These are phyloP conservation scores for Pinguiococcus pyrenoidosus DNA, from an alignment of 108 stramenopile species.

Conservation along the genomic window DNA sequence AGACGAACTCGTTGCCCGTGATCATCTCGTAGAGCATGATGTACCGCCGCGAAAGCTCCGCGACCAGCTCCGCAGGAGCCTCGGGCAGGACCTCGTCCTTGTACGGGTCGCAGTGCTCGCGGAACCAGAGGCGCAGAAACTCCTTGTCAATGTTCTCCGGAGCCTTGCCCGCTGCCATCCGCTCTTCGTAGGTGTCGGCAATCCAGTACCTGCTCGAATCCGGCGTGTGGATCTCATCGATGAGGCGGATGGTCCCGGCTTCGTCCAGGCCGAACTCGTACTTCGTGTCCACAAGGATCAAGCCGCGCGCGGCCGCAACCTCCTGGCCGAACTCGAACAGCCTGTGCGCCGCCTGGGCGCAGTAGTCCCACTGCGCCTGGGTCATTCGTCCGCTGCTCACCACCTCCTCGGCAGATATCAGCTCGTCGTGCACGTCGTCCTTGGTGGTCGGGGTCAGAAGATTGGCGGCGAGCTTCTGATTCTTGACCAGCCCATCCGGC, in stretches of 20 bases:
- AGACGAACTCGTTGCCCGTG: no score
- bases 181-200: slow-evolving; percentile 62
- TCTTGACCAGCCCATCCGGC: slow-evolving; percentile 88
- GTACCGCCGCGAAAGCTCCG: slow-evolving; percentile 83
- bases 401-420: slow-evolving; percentile 77
- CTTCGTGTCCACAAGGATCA: slow-evolving; percentile 97
- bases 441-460: slow-evolving; percentile 95
- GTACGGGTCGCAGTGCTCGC: slow-evolving; percentile 92
- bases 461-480: slow-evolving; percentile 58
- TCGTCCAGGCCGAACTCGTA: slow-evolving; percentile 88
- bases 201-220: slow-evolving; percentile 97
- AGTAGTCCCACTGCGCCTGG: slow-evolving; percentile 38
- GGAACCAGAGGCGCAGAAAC: slow-evolving; percentile 91
- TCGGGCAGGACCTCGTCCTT: slow-evolving; percentile 75
- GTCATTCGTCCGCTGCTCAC: slow-evolving; percentile 62
- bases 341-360: slow-evolving; percentile 18
- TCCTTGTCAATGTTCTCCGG: slow-evolving; percentile 99
- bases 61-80: slow-evolving; percentile 80
- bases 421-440: slow-evolving; percentile 87
- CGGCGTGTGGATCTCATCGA: slow-evolving; percentile 97
- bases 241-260: slow-evolving; percentile 61
- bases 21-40: slow-evolving; percentile 88
- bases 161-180: slow-evolving; percentile 63
- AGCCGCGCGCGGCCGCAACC: slow-evolving; percentile 61
- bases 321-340: slow-evolving; percentile 59